Base-by-base conservation (phyloP, 331 rosid genomes). In the Pyrus hybrid region DNA sequence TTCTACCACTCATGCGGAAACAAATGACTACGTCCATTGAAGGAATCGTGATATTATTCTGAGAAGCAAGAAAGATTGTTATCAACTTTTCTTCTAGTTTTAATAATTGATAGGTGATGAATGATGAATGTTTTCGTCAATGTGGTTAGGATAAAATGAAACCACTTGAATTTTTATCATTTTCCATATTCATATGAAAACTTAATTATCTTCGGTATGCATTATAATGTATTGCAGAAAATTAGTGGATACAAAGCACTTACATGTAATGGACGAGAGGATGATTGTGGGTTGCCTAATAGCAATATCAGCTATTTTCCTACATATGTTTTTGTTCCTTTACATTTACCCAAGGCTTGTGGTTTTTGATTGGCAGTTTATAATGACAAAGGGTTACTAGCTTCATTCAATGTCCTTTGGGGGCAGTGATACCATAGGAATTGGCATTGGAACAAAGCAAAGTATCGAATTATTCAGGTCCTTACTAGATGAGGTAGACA, bases 371-470 rank as follows among this genome's bases (percentile, higher is more conserved):
- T 82, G 68, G 69, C 97, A 95, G 97, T 87, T 76, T 78, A 80
- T 83, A 90, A 90, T 57, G 95, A 90, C 74, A 87, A 84, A 65
- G 97, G 93, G 64, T 92, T 92, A 71, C 97, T 91, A 32, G 97
- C 93, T 45, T 81, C 96, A 1, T 95, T 95, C 77, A 77, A 32
- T 22, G 97, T 92, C 99, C 99, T 57, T 81, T 85, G 8, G 99
- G 97, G 61, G 99, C 91, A 79, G 93, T 95, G 73, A 84, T 95
- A 80, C 97, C 96, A 54, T 92, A 90, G 99, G 99, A 95, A 75
- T 83, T 77, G 76, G 97, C 93, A 63, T 61, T 95, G 64, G 86
- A 87, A 80, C 85, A 87, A 78, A 95, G 83, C 72, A 87, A 84
- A 57, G 3, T 2, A 35, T 8, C 43, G 86, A 83, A 83, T 73